phyloP scores from a whole-genome alignment of 495 filamentous ascomycete genomes.

The Copromyces sp. region DNA sequence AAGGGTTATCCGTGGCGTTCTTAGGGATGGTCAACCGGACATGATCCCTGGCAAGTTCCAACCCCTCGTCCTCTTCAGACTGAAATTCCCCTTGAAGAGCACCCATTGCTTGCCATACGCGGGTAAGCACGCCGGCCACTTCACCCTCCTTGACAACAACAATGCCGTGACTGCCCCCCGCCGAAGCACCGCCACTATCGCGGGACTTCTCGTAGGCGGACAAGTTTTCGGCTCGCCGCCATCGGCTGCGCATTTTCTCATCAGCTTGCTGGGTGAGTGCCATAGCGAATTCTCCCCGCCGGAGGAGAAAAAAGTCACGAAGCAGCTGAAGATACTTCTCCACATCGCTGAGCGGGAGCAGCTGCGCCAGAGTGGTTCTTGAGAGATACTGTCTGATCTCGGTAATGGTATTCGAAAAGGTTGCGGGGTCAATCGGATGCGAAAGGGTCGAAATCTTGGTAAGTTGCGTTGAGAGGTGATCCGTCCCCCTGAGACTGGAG shows the following conservation, averaged over 20 bases:
- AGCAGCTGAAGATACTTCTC: constrained; percentile 67
- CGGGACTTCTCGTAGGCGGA: constrained; percentile 37
- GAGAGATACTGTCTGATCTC: constrained; percentile 73
- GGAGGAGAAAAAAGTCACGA: constrained; percentile 77
- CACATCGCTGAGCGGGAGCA: constrained; percentile 67
- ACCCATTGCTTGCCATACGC: constrained; percentile 68
- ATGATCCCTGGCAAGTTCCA: constrained; percentile 72
- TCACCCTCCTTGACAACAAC: constrained; percentile 80
- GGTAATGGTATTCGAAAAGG: constrained; percentile 58
- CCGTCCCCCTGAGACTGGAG: constrained; percentile 49
- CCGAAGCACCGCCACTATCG: constrained; percentile 6
- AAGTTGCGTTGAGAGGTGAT: constrained; percentile 59
- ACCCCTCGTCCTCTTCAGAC: constrained; percentile 62
- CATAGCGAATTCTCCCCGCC: constrained; percentile 82
- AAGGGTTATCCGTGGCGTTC: constrained; percentile 10
- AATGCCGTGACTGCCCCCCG: constrained; percentile 22
- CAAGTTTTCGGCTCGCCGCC: constrained; percentile 43
- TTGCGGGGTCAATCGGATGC: constrained; percentile 61
- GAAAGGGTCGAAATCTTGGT: constrained; percentile 56
- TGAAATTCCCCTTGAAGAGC: constrained; percentile 54
- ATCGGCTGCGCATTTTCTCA: constrained; percentile 52
- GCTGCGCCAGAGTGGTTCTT: constrained; percentile 64
- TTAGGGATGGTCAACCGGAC: constrained; percentile 56
- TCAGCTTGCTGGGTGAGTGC: constrained; percentile 78
- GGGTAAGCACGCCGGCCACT: constrained; percentile 58